Conservation (phyloP, 352 stramenopile genomes). For the Aphanomyces cochlioides region DNA sequence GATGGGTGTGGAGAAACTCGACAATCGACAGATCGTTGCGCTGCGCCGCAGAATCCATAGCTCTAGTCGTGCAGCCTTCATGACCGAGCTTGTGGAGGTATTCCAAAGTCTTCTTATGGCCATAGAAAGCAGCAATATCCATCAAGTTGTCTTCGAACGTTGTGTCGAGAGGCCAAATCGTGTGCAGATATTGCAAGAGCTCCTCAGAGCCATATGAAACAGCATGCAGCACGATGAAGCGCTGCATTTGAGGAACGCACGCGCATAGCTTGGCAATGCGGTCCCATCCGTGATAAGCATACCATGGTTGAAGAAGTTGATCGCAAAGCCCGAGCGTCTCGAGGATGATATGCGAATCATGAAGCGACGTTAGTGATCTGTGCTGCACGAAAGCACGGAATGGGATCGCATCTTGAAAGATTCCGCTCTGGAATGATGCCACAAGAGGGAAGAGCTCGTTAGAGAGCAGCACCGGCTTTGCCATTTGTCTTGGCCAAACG, state of each 20-base stretch:
- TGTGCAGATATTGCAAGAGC: conserved; percentile 1
- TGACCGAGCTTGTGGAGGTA: not conserved
- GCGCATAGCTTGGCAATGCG: not conserved
- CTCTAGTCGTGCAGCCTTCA: conserved; percentile 13
- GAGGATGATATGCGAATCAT: not conserved
- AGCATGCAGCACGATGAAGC: not conserved
- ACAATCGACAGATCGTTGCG: conserved; percentile 14
- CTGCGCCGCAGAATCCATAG: conserved; percentile 22
- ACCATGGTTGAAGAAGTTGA: not conserved
- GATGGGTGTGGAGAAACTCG: conserved; percentile 27
- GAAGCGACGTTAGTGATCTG: not conserved
- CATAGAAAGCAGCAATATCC: conserved; percentile 1
- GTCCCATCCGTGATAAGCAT: not conserved
- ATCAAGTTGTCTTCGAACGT: not conserved
- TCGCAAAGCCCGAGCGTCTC: not conserved
- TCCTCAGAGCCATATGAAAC: conserved; percentile 11
- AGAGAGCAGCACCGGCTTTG: not conserved
- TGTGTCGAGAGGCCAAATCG: conserved; percentile 1
- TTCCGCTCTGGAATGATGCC: not conserved
- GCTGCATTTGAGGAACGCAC: not conserved
- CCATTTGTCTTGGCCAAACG: not conserved
- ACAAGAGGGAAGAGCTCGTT: conserved; percentile 9
- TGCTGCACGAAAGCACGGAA: not conserved
- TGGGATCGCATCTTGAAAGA: conserved; percentile 13
- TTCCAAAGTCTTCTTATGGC: not conserved